Evolutionary conservation across 169 alveolate genomes (phyloP).

Genomic region (Ichthyophthirius multifiliis): DNA sequence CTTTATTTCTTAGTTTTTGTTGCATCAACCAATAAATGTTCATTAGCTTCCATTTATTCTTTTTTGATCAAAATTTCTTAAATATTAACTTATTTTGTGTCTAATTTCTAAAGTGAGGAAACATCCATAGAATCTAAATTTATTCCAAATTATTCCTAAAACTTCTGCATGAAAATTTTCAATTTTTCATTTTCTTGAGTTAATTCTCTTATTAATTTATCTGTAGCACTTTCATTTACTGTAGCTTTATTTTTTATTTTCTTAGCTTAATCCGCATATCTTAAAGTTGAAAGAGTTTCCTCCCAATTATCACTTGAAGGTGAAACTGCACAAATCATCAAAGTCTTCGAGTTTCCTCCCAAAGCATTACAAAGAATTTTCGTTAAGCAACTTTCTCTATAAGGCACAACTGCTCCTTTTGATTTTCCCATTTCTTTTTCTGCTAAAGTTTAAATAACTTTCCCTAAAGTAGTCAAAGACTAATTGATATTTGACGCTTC

Average conservation of each 20-base stretch:
- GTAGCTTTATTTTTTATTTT: slow-evolving; percentile 87
- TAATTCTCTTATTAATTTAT: slow-evolving; percentile 84
- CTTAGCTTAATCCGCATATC: slow-evolving; percentile 92
- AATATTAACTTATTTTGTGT: not conserved
- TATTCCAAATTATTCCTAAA: slow-evolving; percentile 49
- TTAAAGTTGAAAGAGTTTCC: slow-evolving; percentile 86
- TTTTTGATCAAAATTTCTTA: slow-evolving; percentile 46
- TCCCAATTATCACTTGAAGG: slow-evolving; percentile 89
- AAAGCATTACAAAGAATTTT: slow-evolving; percentile 90
- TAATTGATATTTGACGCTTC: slow-evolving; percentile 90
- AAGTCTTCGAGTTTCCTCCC: slow-evolving; percentile 90
- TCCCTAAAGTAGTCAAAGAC: slow-evolving; percentile 83
- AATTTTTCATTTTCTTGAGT: slow-evolving; percentile 74
- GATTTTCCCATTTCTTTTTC: slow-evolving; percentile 86
- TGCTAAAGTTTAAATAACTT: slow-evolving; percentile 87
- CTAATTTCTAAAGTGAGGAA: slow-evolving; percentile 41
- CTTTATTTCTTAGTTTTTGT: not conserved
- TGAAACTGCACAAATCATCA: slow-evolving; percentile 88
- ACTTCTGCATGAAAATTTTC: slow-evolving; percentile 47
- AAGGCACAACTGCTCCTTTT: slow-evolving; percentile 84
- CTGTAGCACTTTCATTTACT: slow-evolving; percentile 88
- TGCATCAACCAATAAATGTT: slow-evolving; percentile 45
- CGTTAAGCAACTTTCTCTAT: slow-evolving; percentile 91
- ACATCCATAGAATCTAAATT: slow-evolving; percentile 31
- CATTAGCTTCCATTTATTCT: slow-evolving; percentile 70